Evolutionary conservation across 2,329 filamentous ascomycete genomes (phyloP).

Genomic region (Xylariaceae sp.): DNA sequence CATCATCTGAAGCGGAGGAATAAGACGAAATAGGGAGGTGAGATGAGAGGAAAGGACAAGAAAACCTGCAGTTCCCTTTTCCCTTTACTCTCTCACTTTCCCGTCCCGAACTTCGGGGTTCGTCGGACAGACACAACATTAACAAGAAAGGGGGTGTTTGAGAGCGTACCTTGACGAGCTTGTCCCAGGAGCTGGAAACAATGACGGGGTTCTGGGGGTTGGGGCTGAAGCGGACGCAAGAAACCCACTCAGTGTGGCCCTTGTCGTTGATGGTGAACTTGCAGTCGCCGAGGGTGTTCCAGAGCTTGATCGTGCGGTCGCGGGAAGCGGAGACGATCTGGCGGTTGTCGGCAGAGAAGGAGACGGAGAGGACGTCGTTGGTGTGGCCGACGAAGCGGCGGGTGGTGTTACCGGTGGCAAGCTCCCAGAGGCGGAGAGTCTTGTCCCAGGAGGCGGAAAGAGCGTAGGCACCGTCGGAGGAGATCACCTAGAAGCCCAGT

Average conservation of each 20-base stretch:
- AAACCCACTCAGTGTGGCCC: conserved; percentile 99
- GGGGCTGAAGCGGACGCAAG: conserved; percentile 98
- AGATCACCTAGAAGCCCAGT: conserved; percentile 71
- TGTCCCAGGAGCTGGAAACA: conserved; percentile 98
- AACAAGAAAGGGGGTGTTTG: conserved; percentile 7
- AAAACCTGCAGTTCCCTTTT: conserved; percentile 7
- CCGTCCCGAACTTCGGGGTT: background rate
- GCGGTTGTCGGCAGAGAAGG: conserved; percentile 99
- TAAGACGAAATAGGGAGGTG: background rate
- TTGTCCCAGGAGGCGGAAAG: conserved; percentile 99
- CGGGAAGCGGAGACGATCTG: conserved; percentile 99
- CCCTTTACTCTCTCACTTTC: background rate
- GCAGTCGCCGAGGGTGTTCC: conserved; percentile 99
- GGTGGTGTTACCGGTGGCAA: conserved; percentile 93
- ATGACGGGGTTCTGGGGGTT: conserved; percentile 99
- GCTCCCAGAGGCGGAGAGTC: conserved; percentile 99
- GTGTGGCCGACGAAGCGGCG: conserved; percentile 98
- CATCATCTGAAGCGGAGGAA: conserved; percentile 66
- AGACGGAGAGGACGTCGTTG: conserved; percentile 99
- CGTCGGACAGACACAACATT: too few relatives aligned
- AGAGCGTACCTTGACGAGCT: conserved; percentile 94
- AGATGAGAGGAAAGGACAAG: background rate
- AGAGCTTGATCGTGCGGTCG: conserved; percentile 99
- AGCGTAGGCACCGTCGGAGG: conserved; percentile 97
- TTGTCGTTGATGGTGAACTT: conserved; percentile 99